Base-by-base conservation (phyloP, 2,329 filamentous ascomycete genomes). In the Penicillium paneum region DNA sequence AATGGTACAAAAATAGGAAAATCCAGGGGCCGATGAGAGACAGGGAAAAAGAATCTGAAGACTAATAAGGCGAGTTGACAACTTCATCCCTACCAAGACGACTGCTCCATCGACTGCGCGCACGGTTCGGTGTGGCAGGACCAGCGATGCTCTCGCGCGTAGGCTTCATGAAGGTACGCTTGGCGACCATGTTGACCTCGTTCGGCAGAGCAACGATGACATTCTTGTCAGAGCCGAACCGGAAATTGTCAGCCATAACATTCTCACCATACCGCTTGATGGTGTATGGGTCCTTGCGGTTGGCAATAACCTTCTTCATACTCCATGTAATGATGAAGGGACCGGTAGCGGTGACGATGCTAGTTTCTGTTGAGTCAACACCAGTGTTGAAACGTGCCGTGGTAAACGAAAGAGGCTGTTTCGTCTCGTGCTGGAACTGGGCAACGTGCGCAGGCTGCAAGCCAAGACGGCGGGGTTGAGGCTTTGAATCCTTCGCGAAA, bases 181-280 rank as follows among this genome's bases (percentile, higher is more conserved):
- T 92, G 42, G 87, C 88, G 12, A 99, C 90, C 92, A 97, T 97
- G 74, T 97, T 95, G 63, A 99, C 94, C 73, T 97, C 92, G 70
- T 99, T 96, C 2, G 94, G 92, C 60, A 99, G 78, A 0, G 94
- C 94, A 34, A 99, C 93, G 67, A 99, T 96, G 66, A 99, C 91
- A 67, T 97, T 97, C 83, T 96, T 96, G 74, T 99, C 94, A 5
- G 88, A 92, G 43, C 93, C 93, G 68, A 91, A 99, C 67, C 94
- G 91, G 85, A 99, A 99, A 72, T 99, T 96, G 72, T 99, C 94
- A 4, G 94, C 94, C 80, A 95, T 97, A 69, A 99, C 91, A 60
- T 96, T 89, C 67, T 99, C 94, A 0, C 85, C 83, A 71, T 99
- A 99, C 15, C 94, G 88, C 81, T 97, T 97, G 81, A 99, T 97